Base-by-base conservation (phyloP, 169 alveolate species). In the Babesia caballi region DNA sequence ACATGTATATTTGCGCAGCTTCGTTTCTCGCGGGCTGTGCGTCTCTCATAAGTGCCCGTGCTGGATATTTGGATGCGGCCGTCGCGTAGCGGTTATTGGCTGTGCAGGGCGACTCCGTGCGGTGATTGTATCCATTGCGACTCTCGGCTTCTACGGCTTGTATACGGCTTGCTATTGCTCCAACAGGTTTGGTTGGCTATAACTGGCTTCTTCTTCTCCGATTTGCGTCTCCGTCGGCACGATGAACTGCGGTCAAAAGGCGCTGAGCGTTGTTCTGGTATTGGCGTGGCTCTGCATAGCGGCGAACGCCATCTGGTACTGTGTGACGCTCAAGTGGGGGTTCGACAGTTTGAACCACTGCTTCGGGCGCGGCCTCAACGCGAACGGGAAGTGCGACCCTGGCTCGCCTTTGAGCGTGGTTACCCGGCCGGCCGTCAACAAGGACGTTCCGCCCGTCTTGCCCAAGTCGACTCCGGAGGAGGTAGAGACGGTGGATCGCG, bases 281-380 rank as follows among this genome's bases (percentile, higher is more conserved):
- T 9, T 63, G 42, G 27, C 61, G 21, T 63, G 73, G 73, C 11
- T 63, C 23, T 30, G 35, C 17, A 9, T 63, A 7, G 25, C 38
- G 6, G 58, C 73, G 6, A 32, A 56, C 12, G 19, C 66, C 2
- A 11, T 56, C 1, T 63, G 73, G 73, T 63, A 63, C 50, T 63
- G 73, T 49, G 61, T 63, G n/a, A 19, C 25, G 27, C 47, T 63
- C 50, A 63, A 63, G 21, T 30, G 50, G 49, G 49, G 61, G 35
- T 35, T 63, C 12, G 61, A 63, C 11, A 8, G 14, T 50, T 61
- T 12, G 35, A 47, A 2, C 51, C n/a, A 12, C 7, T 63, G 73
- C 54, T 23, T 63, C 15, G 30, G 27, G 12, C 4, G 54, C 11
- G 41, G 28, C 23, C 15, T 27, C 19, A 49, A 56, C 15, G 25